phyloP scores from a whole-genome alignment of 495 filamentous ascomycete genomes.

The Hypoxylon intermedium region DNA sequence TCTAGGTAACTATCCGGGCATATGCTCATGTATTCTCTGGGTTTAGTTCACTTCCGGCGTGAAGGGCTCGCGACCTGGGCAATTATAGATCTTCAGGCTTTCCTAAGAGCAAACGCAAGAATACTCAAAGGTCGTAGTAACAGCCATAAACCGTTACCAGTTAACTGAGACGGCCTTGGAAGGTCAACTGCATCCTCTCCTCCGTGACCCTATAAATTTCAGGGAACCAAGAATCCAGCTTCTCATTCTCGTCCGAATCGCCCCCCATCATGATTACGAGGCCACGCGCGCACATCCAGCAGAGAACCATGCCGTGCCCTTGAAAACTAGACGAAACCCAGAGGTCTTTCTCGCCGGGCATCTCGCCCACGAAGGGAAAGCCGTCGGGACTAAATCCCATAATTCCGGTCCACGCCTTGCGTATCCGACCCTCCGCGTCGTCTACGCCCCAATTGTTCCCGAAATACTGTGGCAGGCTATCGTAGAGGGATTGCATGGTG shows the following conservation, averaged over 20 bases:
- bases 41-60: too few relatives aligned
- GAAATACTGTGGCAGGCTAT: constrained; percentile 60
- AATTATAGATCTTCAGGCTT: too few relatives aligned
- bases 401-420: constrained; percentile 67
- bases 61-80: too few relatives aligned
- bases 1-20: too few relatives aligned
- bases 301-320: constrained; percentile 67
- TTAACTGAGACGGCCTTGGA: constrained; percentile 50
- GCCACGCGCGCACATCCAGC: constrained; percentile 62
- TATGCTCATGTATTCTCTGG: too few relatives aligned
- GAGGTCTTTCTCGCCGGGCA: constrained; percentile 50
- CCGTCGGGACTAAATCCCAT: constrained; percentile 67
- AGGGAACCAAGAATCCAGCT: constrained; percentile 59
- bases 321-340: constrained; percentile 63
- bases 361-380: constrained; percentile 61
- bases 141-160: background rate
- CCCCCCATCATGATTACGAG: constrained; percentile 59
- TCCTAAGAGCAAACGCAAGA: too few relatives aligned
- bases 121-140: background rate
- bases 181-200: constrained; percentile 53
- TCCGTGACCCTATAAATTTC: constrained; percentile 54
- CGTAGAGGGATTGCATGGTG: constrained; percentile 60
- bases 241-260: constrained; percentile 32
- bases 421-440: constrained; percentile 61
- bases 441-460: constrained; percentile 66